Evolutionary conservation across 768 basidiomycete genomes (phyloP).

Genomic region (Leccinellum albellum): DNA sequence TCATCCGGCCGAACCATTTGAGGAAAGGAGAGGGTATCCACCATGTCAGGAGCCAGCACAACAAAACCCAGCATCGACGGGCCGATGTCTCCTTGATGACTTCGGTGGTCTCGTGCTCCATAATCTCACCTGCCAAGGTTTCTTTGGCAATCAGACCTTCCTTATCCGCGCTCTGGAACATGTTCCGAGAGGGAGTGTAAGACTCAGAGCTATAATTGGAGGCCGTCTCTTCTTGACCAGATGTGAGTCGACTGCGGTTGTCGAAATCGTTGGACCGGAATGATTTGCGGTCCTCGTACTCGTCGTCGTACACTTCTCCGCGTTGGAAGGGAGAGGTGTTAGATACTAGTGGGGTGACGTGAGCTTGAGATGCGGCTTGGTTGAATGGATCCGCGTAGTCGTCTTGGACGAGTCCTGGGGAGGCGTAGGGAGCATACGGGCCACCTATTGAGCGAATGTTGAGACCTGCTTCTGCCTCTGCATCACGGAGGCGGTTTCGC

Average conservation of each 20-base stretch:
- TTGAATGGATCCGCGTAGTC: slow-evolving; percentile 53
- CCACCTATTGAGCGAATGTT: no score
- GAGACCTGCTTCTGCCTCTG: no score
- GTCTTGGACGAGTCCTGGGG: slow-evolving; percentile 43
- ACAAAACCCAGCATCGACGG: slow-evolving; percentile 79
- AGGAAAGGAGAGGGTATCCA: neutral
- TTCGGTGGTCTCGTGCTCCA: slow-evolving; percentile 86
- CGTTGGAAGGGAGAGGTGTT: slow-evolving; percentile 81
- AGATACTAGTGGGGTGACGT: slow-evolving; percentile 78
- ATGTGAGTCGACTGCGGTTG: slow-evolving; percentile 71
- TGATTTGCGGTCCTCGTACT: slow-evolving; percentile 71
- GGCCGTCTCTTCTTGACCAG: slow-evolving; percentile 68
- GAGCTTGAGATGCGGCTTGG: slow-evolving; percentile 52
- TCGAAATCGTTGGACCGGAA: slow-evolving; percentile 76
- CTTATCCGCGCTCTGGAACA: slow-evolving; percentile 83
- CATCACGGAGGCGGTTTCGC: no score
- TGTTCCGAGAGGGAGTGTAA: slow-evolving; percentile 89
- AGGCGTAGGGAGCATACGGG: slow-evolving; percentile 74
- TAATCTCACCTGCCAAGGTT: slow-evolving; percentile 74
- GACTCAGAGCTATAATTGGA: slow-evolving; percentile 89
- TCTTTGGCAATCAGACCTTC: slow-evolving; percentile 74
- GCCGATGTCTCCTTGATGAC: slow-evolving; percentile 78
- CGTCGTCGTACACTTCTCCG: slow-evolving; percentile 69
- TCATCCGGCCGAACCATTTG: neutral
- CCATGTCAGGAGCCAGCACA: neutral